A percentile compares a stretch with the other conserved stretches of the same genome.
phyloP scores from a whole-genome alignment of 2,329 filamentous ascomycete genomes.

The Epichloe brachyelytri region DNA sequence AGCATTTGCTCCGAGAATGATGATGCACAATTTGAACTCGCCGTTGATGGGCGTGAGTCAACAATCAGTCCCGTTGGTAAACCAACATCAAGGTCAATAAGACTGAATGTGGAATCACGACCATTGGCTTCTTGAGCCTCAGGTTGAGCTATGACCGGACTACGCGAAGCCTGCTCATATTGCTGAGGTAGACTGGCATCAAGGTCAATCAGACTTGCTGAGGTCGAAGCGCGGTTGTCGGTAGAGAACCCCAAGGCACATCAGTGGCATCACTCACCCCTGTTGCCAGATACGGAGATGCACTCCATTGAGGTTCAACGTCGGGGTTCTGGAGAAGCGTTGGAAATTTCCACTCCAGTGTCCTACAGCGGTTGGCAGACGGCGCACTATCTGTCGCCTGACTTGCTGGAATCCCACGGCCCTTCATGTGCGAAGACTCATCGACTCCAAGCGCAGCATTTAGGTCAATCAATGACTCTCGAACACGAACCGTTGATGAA shows the following conservation, averaged over 20 bases:
- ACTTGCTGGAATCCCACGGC: too few species aligned
- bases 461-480: slow-evolving; percentile 52
- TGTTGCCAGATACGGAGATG: slow-evolving; percentile 7
- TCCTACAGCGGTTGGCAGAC: slow-evolving; percentile 14
- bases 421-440: too few species aligned
- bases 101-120: neutral
- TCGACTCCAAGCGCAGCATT: slow-evolving; percentile 42
- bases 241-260: slow-evolving; percentile 1
- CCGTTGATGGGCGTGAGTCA: neutral
- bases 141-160: neutral
- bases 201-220: slow-evolving; percentile 35
- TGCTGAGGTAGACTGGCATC: slow-evolving; percentile 36
- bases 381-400: too few species aligned
- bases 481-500: slow-evolving; percentile 33
- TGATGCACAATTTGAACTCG: neutral
- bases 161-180: neutral
- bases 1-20: neutral
- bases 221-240: slow-evolving; percentile 27
- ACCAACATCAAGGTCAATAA: neutral
- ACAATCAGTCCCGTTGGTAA: neutral
- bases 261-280: neutral
- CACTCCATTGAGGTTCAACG: slow-evolving; percentile 28
- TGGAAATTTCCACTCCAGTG: slow-evolving; percentile 46
- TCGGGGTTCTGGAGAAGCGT: slow-evolving; percentile 29
- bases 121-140: neutral